A percentile compares a stretch with the other conserved stretches of the same genome.
Conservation (phyloP, 1,139 yeast genomes). For the Yamadazyma friedrichii region DNA sequence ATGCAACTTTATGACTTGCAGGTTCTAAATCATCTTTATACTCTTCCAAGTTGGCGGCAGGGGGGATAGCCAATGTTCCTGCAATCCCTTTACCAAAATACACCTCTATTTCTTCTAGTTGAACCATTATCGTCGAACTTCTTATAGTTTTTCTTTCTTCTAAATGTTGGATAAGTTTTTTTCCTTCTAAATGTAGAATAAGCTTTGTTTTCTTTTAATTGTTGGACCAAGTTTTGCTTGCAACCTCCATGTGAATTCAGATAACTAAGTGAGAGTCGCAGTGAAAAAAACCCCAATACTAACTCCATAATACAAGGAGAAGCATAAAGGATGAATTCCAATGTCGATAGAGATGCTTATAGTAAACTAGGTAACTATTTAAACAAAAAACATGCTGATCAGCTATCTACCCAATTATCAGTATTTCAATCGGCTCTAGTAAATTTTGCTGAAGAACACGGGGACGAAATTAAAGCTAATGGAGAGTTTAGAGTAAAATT, state of each 20-base stretch:
- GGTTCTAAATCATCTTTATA: slow-evolving; percentile 32
- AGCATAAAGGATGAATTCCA: slow-evolving; percentile 1
- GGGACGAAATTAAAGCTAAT: slow-evolving; percentile 60
- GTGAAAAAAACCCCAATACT: neutral
- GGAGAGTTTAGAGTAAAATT: slow-evolving; percentile 68
- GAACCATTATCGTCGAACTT: no score
- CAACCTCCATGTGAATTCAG: neutral
- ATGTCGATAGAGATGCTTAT: slow-evolving; percentile 28
- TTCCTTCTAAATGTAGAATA: no score
- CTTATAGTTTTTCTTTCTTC: no score
- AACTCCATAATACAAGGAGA: no score
- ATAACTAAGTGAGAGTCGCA: neutral
- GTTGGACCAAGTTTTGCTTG: neutral
- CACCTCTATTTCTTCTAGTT: slow-evolving; percentile 37
- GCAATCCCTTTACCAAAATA: slow-evolving; percentile 34
- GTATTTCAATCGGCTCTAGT: slow-evolving; percentile 62
- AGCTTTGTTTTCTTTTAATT: no score
- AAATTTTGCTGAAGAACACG: slow-evolving; percentile 62
- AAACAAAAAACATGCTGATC: slow-evolving; percentile 44
- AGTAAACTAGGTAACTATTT: slow-evolving; percentile 24
- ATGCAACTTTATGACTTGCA: slow-evolving; percentile 37
- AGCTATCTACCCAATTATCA: slow-evolving; percentile 55
- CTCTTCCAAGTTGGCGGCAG: slow-evolving; percentile 24
- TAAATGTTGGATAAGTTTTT: no score
- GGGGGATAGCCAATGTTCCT: slow-evolving; percentile 43